phyloP scores from a whole-genome alignment of 495 filamentous ascomycete genomes.

The Penicillium crystallinum region DNA sequence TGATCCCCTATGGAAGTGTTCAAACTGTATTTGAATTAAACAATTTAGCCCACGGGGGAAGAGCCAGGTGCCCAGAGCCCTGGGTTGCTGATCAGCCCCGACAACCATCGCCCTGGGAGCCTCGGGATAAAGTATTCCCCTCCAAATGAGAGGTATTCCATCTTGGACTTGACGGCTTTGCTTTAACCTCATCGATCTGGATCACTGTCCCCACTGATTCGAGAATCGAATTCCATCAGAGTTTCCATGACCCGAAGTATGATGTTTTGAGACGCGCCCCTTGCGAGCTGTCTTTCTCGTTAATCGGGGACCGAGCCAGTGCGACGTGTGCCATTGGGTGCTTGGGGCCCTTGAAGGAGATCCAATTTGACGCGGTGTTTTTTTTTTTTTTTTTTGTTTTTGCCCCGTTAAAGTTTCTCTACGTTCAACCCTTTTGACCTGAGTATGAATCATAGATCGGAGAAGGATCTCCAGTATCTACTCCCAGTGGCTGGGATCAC shows the following conservation, averaged over 20 bases:
- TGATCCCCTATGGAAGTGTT: too few species aligned
- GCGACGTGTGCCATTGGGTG: constrained; percentile 3
- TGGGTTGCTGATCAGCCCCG: constrained; percentile 3
- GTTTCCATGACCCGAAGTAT: not conserved
- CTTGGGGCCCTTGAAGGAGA: not conserved
- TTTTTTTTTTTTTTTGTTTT: not conserved
- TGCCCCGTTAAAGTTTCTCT: not conserved
- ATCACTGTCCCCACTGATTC: not conserved
- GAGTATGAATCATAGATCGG: not conserved
- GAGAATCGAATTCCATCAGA: not conserved
- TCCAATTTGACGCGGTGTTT: not conserved
- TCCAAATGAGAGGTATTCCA: not conserved
- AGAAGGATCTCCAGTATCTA: too few species aligned
- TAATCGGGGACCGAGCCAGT: constrained; percentile 1
- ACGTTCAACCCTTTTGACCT: not conserved
- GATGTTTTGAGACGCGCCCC: not conserved
- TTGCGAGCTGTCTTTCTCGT: not conserved
- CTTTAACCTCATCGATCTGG: not conserved
- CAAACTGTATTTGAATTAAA: constrained; percentile 1
- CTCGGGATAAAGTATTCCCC: not conserved
- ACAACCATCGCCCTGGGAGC: constrained; percentile 3
- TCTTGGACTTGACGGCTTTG: too few species aligned
- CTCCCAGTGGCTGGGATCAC: too few species aligned
- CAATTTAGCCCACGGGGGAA: not conserved
- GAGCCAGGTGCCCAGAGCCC: not conserved